A percentile compares a stretch with the other conserved stretches of the same genome.
These are phyloP conservation scores for Sequoia sempervirens DNA, from an alignment of 75 land plant species.

Conservation along the genomic window DNA sequence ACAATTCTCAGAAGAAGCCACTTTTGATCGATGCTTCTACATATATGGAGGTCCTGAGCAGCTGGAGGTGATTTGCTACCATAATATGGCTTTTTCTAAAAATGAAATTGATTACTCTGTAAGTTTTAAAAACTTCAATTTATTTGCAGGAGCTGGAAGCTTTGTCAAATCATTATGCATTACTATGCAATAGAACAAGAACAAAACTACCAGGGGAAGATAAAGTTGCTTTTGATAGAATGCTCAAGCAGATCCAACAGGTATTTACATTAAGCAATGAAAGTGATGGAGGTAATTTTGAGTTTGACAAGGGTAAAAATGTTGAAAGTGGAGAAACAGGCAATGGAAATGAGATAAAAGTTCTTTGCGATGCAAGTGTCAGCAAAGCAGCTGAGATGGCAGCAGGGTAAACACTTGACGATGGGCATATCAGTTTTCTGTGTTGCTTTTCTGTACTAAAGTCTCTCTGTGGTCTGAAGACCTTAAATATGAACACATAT, in stretches of 20 bases:
- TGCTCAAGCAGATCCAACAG: conserved; percentile 72
- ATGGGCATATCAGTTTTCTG: neutral
- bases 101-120: neutral
- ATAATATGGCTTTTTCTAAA: neutral
- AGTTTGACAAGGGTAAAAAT: conserved; percentile 81
- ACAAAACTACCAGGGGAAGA: conserved; percentile 73
- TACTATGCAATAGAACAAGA: conserved; percentile 82
- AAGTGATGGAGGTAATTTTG: conserved; percentile 34
- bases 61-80: conserved; percentile 63
- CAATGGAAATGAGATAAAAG: conserved; percentile 58
- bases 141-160: conserved; percentile 83
- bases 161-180: conserved; percentile 76
- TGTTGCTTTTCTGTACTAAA: neutral
- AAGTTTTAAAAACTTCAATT: neutral
- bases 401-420: conserved; percentile 61
- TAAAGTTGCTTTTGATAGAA: conserved; percentile 70
- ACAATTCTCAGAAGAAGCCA: conserved; percentile 71
- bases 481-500: neutral
- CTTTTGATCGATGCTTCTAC: conserved; percentile 97
- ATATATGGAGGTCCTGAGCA: conserved; percentile 99
- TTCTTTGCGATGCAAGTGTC: conserved; percentile 80
- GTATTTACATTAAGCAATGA: conserved; percentile 58
- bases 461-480: neutral
- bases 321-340: conserved; percentile 45
- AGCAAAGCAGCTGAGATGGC: conserved; percentile 98